These are phyloP conservation scores for Aspergillus sp. DNA, from an alignment of 2,329 filamentous ascomycete species.

Conservation along the genomic window DNA sequence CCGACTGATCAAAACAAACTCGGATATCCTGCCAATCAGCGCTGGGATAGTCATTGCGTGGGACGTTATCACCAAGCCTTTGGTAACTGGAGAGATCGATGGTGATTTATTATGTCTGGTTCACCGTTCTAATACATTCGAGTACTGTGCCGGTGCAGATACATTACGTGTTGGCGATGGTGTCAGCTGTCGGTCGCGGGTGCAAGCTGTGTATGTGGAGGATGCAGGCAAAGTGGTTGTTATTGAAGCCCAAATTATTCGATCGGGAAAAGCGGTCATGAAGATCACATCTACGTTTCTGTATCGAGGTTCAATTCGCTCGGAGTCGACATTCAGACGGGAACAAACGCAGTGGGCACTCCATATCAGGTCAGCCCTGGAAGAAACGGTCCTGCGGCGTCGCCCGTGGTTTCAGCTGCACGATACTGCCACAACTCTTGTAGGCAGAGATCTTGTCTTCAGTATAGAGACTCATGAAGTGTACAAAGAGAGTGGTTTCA, in stretches of 20 bases:
- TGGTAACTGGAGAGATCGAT: slow-evolving; percentile 9
- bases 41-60: slow-evolving; percentile 20
- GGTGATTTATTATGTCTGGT: slow-evolving; percentile 21
- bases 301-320: slow-evolving; percentile 5
- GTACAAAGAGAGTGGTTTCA: background rate
- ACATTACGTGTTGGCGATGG: slow-evolving; percentile 17
- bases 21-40: slow-evolving; percentile 15
- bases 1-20: slow-evolving; percentile 6
- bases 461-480: slow-evolving; percentile 12
- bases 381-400: slow-evolving; percentile 16
- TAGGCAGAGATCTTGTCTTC: slow-evolving; percentile 16
- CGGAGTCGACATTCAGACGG: slow-evolving; percentile 7
- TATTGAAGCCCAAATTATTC: slow-evolving; percentile 15
- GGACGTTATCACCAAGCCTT: slow-evolving; percentile 18
- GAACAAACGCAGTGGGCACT: slow-evolving; percentile 7
- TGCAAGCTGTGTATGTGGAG: slow-evolving; percentile 17
- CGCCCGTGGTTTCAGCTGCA: slow-evolving; percentile 17
- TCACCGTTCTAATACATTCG: slow-evolving; percentile 20
- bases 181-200: slow-evolving; percentile 14
- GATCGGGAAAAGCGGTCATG: slow-evolving; percentile 14
- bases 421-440: slow-evolving; percentile 5
- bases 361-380: slow-evolving; percentile 6
- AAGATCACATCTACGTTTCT: slow-evolving; percentile 19
- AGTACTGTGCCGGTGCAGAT: slow-evolving; percentile 10
- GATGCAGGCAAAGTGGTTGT: slow-evolving; percentile 17